Evolutionary conservation across 352 stramenopile genomes (phyloP).

Genomic region (Pythium diclinum): DNA sequence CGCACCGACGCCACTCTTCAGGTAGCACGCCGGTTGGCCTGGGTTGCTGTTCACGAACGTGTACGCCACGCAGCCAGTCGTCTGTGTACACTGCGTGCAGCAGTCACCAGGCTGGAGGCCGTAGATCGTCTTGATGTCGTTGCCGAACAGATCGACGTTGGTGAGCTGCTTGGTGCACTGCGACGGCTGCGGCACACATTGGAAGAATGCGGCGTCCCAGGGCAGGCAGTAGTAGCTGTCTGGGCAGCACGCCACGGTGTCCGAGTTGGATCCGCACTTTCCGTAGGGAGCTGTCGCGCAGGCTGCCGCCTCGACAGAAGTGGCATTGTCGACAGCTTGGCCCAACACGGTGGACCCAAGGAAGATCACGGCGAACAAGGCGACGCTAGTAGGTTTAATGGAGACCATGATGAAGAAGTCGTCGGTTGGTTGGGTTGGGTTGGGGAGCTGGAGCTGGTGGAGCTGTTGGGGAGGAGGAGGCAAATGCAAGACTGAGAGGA

Average conservation of each 20-base stretch:
- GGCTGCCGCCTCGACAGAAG: slow-evolving; percentile 1
- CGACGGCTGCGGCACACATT: slow-evolving; percentile 35
- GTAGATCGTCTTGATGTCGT: slow-evolving; percentile 37
- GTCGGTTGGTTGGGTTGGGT: neutral
- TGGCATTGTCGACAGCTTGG: neutral
- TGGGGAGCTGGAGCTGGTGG: neutral
- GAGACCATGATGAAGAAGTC: neutral
- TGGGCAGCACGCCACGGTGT: slow-evolving; percentile 35
- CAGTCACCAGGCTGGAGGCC: slow-evolving; percentile 28
- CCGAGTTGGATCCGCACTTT: slow-evolving; percentile 25
- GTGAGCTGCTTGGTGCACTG: slow-evolving; percentile 37
- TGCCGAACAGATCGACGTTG: slow-evolving; percentile 43
- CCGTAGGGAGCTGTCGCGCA: slow-evolving; percentile 24
- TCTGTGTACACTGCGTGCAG: slow-evolving; percentile 31
- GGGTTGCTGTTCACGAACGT: slow-evolving; percentile 42
- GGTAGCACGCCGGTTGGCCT: slow-evolving; percentile 33
- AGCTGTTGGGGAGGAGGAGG: neutral
- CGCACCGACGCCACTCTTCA: slow-evolving; percentile 28
- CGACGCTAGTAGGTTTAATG: neutral
- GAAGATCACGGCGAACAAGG: neutral
- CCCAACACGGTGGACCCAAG: neutral
- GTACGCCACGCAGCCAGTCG: slow-evolving; percentile 32
- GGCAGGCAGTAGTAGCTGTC: slow-evolving; percentile 44
- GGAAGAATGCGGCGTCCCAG: slow-evolving; percentile 42
- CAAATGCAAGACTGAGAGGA: neutral